Percentiles rank a stretch among this genome's conserved stretches.
Evolutionary conservation across 345 rosid genomes (phyloP).

Genomic region (Brassica carinata): DNA sequence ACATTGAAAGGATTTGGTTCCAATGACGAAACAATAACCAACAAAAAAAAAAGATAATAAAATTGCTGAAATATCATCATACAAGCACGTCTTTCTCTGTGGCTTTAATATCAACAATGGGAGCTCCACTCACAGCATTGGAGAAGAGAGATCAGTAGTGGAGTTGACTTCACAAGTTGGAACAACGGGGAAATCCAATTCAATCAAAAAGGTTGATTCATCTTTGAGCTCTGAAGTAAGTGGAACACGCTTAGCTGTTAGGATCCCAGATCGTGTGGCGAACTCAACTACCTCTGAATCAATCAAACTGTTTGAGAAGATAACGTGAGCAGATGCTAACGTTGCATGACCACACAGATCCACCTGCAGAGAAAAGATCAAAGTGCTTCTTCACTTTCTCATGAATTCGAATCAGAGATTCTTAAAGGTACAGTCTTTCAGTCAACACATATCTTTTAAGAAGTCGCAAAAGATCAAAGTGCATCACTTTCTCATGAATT

Average conservation of each 20-base stretch:
- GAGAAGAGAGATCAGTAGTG: constrained; percentile 37
- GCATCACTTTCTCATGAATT: not conserved
- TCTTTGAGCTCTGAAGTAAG: too few species aligned
- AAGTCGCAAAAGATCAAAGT: not conserved
- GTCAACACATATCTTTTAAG: too few species aligned
- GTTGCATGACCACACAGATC: constrained; percentile 85
- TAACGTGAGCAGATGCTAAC: constrained; percentile 69
- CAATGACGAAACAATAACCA: not conserved
- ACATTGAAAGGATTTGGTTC: not conserved
- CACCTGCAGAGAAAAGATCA: constrained; percentile 41
- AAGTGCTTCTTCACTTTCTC: not conserved
- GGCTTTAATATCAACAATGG: constrained; percentile 54
- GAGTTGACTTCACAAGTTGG: constrained; percentile 44
- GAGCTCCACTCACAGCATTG: constrained; percentile 53
- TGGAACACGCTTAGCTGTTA: constrained; percentile 60
- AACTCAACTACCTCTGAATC: constrained; percentile 61
- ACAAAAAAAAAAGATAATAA: not conserved
- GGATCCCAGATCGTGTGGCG: constrained; percentile 62
- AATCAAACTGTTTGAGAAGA: constrained; percentile 56
- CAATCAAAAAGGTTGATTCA: constrained; percentile 43
- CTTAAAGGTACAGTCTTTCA: not conserved
- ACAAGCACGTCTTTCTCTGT: constrained; percentile 55
- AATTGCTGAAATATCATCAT: constrained; percentile 24
- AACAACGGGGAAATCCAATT: constrained; percentile 60
- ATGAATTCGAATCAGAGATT: not conserved